Evolutionary conservation across 768 basidiomycete species (phyloP).

Genomic region (Solioccasus polychromus): DNA sequence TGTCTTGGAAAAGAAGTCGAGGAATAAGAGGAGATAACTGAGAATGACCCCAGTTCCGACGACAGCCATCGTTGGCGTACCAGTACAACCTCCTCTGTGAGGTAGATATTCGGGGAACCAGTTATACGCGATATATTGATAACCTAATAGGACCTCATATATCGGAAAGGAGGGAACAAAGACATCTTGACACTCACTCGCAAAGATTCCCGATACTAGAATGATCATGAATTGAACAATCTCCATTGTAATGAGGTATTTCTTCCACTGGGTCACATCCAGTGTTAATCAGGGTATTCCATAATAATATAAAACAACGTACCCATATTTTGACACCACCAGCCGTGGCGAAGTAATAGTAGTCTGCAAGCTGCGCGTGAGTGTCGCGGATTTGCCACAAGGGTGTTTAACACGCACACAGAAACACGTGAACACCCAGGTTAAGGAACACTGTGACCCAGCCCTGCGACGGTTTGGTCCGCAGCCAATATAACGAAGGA

Average conservation of each 20-base stretch:
- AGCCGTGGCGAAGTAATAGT: conserved; percentile 96
- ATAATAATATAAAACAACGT: background rate
- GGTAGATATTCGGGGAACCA: conserved; percentile 17
- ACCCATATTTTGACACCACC: conserved; percentile 40
- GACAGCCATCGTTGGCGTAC: conserved; percentile 14
- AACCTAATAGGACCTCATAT: conserved; percentile 8
- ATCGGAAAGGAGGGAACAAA: background rate
- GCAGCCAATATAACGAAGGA: background rate
- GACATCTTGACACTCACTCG: conserved; percentile 5
- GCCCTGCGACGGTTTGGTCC: conserved; percentile 66
- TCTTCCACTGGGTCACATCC: conserved; percentile 18
- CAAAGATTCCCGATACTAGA: conserved; percentile 7
- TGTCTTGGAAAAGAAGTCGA: conserved; percentile 21
- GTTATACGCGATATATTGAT: conserved; percentile 19
- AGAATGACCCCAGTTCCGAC: conserved; percentile 12
- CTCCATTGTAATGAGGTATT: conserved; percentile 23
- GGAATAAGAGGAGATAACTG: conserved; percentile 21
- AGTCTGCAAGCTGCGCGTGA: conserved; percentile 53
- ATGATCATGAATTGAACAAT: conserved; percentile 22
- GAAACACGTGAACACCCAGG: conserved; percentile 87
- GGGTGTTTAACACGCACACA: conserved; percentile 67
- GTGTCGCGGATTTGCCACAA: conserved; percentile 1
- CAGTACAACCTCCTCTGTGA: conserved; percentile 15
- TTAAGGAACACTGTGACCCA: conserved; percentile 92
- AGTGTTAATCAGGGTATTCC: background rate